These are phyloP conservation scores for Neofusicoccum laricinum DNA, from an alignment of 2,329 filamentous ascomycete genomes.

Conservation along the genomic window DNA sequence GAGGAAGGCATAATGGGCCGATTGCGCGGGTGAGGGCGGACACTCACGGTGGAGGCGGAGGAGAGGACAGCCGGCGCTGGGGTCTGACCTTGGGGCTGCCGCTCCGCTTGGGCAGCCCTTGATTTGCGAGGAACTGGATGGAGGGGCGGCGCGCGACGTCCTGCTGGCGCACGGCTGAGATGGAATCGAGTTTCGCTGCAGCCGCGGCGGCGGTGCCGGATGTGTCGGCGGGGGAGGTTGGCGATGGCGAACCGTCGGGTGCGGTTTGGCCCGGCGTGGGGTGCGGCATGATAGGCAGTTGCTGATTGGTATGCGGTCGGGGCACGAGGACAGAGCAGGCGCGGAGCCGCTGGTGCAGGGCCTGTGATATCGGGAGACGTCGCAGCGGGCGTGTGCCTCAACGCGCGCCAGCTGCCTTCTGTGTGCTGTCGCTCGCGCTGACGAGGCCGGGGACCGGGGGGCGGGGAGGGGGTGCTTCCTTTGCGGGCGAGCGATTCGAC, in stretches of 20 bases:
- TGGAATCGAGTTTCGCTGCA: constrained; percentile 27
- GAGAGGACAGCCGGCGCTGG: constrained; percentile 37
- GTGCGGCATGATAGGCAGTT: constrained; percentile 16
- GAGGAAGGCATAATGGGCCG: not conserved
- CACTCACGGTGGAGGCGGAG: constrained; percentile 42
- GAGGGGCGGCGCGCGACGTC: constrained; percentile 34
- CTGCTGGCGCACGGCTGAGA: constrained; percentile 20
- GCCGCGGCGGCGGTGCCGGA: constrained; percentile 11
- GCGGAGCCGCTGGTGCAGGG: not conserved
- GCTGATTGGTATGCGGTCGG: constrained; percentile 6
- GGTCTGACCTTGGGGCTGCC: constrained; percentile 17
- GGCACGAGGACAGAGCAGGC: constrained; percentile 9
- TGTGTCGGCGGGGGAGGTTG: constrained; percentile 20
- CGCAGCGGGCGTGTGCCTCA: constrained; percentile 4
- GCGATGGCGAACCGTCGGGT: constrained; percentile 12
- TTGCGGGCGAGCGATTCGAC: not conserved
- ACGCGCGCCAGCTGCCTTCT: not conserved
- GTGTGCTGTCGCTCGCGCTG: not conserved
- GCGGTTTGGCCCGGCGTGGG: constrained; percentile 16
- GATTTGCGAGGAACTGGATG: constrained; percentile 37
- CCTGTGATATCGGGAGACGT: constrained; percentile 1
- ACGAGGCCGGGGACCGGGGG: constrained; percentile 7
- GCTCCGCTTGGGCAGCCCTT: constrained; percentile 23
- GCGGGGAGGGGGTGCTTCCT: not conserved
- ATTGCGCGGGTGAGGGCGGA: constrained; percentile 14